Base-by-base conservation (phyloP, 2,329 filamentous ascomycete species). In the Botrytis sinoallii region DNA sequence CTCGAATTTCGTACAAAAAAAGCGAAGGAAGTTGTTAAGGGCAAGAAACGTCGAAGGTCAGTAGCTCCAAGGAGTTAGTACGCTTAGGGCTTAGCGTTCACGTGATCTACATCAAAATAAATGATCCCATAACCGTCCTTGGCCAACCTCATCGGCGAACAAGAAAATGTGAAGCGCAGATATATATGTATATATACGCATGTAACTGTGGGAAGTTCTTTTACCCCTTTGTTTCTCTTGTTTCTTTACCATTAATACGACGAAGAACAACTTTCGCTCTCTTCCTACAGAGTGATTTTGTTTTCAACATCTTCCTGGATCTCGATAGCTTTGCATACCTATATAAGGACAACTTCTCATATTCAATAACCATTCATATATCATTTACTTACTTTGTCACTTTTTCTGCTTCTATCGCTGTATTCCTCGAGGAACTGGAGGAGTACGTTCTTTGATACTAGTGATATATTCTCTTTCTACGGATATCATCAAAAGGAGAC, bases 1-100 rank as follows among this genome's bases (percentile, higher is more conserved):
- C 66, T 69, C 48, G 66, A 69, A 57, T 69, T 68, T 68, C 35
- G 46, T 69, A 69, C 48, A 69, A 69, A 69, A 69, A 69, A 69
- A 69, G 66, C 48, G 48, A 69, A 57, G 48, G 66, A 69, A 42
- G 66, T 57, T 69, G 35, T 52, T 67, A 57, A 69, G 66, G 66
- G 66, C 66, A 69, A 59, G 66, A 69, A 57, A 57, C 25, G 66
- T 68, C 65, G 46, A 68, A n/a, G 35, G 46, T 57, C 52, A 57
- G 52, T 57, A 69, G 66, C 66, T 69, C 22, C 52, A 32, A 69
- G 38, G n/a, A 25, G 35, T 29, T 69, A 69, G 48, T 57, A 14
- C 29, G 38, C 22, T 57, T 69, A 57, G 10, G 8, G 66, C 7
- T 68, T 69, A 59, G 66, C 48, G 48, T 12, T 18, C 22, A 38